Conservation (phyloP, 2,329 filamentous ascomycete species). For the Hymenotorrendiella dingleyae region DNA sequence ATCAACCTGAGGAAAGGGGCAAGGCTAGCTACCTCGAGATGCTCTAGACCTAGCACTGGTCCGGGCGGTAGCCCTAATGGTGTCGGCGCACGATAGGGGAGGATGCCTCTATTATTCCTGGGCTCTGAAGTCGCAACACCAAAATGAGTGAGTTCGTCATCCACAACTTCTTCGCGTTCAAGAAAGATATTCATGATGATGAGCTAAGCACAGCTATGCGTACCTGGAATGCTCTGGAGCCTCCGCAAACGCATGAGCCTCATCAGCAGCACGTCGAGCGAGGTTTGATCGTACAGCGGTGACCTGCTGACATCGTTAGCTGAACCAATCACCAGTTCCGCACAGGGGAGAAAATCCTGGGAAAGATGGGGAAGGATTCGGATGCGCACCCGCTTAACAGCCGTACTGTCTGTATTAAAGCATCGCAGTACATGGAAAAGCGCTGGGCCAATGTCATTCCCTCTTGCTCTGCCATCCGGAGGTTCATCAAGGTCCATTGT, state of each 20-base stretch:
- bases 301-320: constrained; percentile 33
- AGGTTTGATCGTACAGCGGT: constrained; percentile 49
- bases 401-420: constrained; percentile 43
- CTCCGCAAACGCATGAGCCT: constrained; percentile 47
- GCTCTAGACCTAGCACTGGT: constrained; percentile 14
- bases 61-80: too few relatives aligned
- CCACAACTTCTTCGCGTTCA: too few relatives aligned
- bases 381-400: constrained; percentile 44
- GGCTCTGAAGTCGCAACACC: too few relatives aligned
- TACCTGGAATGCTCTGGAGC: constrained; percentile 43
- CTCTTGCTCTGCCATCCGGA: constrained; percentile 47
- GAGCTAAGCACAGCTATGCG: constrained; percentile 15
- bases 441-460: constrained; percentile 45
- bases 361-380: background rate
- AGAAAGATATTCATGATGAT: too few relatives aligned
- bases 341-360: constrained; percentile 9
- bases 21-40: constrained; percentile 25
- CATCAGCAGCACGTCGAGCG: constrained; percentile 42
- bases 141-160: too few relatives aligned
- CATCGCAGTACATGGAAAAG: constrained; percentile 52
- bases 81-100: constrained; percentile 17
- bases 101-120: background rate
- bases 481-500: constrained; percentile 55
- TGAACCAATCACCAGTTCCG: constrained; percentile 14
- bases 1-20: constrained; percentile 1